These are phyloP conservation scores for Ceratobasidium papillatum DNA, from an alignment of 1,284 basidiomycete genomes.

Conservation along the genomic window DNA sequence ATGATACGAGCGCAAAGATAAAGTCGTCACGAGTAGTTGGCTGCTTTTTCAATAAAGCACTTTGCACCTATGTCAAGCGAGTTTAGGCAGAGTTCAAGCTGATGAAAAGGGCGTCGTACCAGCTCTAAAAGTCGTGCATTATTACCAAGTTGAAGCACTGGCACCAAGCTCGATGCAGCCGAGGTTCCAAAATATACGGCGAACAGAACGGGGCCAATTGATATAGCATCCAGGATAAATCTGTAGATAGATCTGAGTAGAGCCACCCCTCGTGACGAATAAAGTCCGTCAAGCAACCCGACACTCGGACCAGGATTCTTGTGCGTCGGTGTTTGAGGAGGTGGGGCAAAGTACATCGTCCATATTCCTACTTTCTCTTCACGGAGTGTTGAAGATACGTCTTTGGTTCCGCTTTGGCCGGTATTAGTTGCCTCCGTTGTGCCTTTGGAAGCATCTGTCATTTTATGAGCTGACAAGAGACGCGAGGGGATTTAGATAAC, in stretches of 20 bases:
- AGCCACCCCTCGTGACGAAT: neutral
- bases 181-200: neutral
- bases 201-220: conserved; percentile 5
- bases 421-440: neutral
- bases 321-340: neutral
- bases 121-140: conserved; percentile 4
- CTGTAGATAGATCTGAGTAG: neutral
- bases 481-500: neutral
- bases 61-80: neutral
- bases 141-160: conserved; percentile 4
- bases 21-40: neutral
- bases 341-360: conserved; percentile 3
- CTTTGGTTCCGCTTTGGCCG: neutral
- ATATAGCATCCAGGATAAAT: conserved; percentile 5
- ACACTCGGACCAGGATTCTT: neutral
- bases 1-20: neutral
- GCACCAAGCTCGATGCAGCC: neutral
- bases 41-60: neutral
- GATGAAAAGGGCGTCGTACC: neutral
- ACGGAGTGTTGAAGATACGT: neutral
- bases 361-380: conserved; percentile 1
- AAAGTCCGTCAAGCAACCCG: neutral
- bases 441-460: neutral
- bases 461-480: neutral
- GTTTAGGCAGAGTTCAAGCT: neutral